Base-by-base conservation (phyloP, 108 stramenopile genomes). In the Pseudonitzschia multiseries region DNA sequence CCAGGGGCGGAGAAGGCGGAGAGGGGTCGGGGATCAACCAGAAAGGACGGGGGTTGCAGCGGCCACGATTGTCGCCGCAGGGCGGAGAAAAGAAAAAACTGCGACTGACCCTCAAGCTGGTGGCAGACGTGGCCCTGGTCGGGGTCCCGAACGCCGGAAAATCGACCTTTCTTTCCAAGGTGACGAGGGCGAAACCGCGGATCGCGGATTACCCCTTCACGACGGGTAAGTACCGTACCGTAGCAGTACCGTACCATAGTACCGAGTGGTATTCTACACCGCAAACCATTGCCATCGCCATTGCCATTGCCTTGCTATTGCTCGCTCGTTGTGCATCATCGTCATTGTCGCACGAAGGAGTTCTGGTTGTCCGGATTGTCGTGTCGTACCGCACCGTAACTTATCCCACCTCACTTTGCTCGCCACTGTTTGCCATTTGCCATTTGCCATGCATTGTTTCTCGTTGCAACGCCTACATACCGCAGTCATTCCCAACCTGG, bases 71-170 rank as follows among this genome's bases (percentile, higher is more conserved):
- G 40, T 65, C 96, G 60, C 83, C 92, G 6, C 68, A 77, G 36
- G 82, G 88, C 54, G 90, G 97, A 71, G 87, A 96, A 71, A 77
- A 94, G 36, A 81, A 87, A 78, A 65, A 84, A 70, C 69, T 99
- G 40, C 81, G 86, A 67, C 67, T 99, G 46, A 97, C 96, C 27
- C 81, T 99, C 66, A 96, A 99, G 79, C 86, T 97, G 64, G 95
- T 99, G 15, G 97, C 96, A 0, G 98, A 99, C 77, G 96, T 97
- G n/a, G 98, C 97, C 24, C 67, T 99, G 3, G 90, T 97, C 6
- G 98, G 94, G 13, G 90, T 97, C 4, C 98, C 98, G 0, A 99
- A 97, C 80, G 96, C 97, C 12, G 98, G 98, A 8, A 99, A 99
- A 80, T 87, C 85, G 56, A 98, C 98, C 3, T 85, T 99, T 29